These are phyloP conservation scores for Tulasnella sp. DNA, from an alignment of 768 basidiomycete genomes.

Conservation along the genomic window DNA sequence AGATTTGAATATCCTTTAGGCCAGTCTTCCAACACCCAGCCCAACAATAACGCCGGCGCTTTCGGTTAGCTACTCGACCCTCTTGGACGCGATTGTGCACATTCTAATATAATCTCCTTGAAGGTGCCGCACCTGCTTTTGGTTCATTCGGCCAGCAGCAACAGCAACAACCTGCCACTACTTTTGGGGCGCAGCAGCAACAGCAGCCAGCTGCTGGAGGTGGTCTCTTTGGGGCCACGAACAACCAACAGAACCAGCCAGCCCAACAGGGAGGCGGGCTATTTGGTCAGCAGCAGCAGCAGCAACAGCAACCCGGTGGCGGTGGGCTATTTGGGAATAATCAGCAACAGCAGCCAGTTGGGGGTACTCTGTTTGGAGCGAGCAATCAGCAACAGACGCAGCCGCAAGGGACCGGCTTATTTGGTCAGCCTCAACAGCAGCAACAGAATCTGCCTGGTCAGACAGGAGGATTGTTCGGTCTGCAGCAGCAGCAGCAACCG, in stretches of 20 bases:
- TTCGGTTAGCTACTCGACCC: too few species aligned
- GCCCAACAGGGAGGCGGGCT: neutral
- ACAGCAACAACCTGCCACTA: conserved; percentile 17
- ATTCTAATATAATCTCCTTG: too few species aligned
- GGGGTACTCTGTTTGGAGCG: conserved; percentile 1
- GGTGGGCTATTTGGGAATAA: conserved; percentile 19
- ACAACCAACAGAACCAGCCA: neutral
- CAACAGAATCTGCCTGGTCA: conserved; percentile 26
- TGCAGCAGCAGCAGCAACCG: conserved; percentile 25
- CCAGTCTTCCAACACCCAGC: too few species aligned
- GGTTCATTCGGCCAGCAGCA: conserved; percentile 20
- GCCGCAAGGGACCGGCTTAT: neutral
- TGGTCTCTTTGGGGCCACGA: conserved; percentile 22
- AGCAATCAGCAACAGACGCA: conserved; percentile 10
- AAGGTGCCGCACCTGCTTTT: too few species aligned
- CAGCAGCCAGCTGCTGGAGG: conserved; percentile 9
- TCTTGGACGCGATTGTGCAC: too few species aligned
- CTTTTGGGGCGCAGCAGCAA: conserved; percentile 23
- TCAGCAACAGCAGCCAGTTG: neutral
- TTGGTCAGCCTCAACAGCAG: conserved; percentile 10
- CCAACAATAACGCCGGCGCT: too few species aligned
- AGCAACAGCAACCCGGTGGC: neutral
- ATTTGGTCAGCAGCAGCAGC: conserved; percentile 14
- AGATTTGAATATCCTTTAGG: too few species aligned
- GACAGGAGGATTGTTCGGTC: conserved; percentile 27